Conservation (phyloP, 768 basidiomycete genomes). For the Tricholoma flavovirens region DNA sequence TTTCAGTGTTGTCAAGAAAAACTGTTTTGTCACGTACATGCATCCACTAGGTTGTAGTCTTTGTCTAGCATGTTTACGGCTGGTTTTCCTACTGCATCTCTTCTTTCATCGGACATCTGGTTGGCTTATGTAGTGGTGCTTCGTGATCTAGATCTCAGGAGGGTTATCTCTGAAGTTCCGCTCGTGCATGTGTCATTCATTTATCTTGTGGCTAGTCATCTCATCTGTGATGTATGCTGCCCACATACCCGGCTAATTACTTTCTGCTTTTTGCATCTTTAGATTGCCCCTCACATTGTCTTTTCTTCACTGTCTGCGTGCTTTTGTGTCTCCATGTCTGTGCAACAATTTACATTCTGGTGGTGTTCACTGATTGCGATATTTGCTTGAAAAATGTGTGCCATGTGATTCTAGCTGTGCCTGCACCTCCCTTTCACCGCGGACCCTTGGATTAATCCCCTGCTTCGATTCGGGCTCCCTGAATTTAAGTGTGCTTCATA, state of each 20-base stretch:
- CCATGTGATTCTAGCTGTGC: not conserved
- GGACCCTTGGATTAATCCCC: not conserved
- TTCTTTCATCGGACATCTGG: not conserved
- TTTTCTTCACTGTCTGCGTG: not conserved
- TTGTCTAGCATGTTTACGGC: not conserved
- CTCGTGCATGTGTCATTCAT: not conserved
- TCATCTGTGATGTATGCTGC: not conserved
- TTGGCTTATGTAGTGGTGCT: not conserved
- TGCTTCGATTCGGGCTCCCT: not conserved
- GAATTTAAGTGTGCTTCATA: not conserved
- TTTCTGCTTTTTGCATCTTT: not conserved
- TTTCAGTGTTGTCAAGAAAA: not conserved
- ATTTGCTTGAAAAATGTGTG: not conserved
- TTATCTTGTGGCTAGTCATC: not conserved
- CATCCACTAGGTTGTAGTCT: not conserved
- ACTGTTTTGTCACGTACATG: not conserved
- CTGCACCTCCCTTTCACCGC: not conserved
- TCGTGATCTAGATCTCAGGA: not conserved
- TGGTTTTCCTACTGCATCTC: not conserved
- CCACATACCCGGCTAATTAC: not conserved
- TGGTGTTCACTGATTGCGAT: no score
- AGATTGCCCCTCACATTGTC: not conserved
- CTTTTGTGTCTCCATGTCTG: no score
- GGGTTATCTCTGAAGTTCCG: not conserved
- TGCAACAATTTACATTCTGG: no score